phyloP scores from a whole-genome alignment of 306 rosid genomes.

The Sindora glabra region DNA sequence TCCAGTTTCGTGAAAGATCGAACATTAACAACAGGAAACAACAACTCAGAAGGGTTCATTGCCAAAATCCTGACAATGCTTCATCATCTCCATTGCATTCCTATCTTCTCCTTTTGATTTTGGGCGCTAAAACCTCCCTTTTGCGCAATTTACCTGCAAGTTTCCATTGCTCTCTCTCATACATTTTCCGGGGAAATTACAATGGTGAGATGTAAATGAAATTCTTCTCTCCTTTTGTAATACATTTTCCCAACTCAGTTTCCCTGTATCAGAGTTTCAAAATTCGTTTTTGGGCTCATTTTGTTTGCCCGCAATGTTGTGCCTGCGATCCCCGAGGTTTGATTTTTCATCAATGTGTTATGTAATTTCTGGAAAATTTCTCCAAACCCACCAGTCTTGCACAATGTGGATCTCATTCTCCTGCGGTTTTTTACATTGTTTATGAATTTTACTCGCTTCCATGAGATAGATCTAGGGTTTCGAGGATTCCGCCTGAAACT shows the following conservation, averaged over 20 bases:
- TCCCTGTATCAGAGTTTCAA: background rate
- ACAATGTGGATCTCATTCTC: conserved; percentile 20
- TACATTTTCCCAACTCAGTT: background rate
- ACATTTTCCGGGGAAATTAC: conserved; percentile 20
- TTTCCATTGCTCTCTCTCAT: background rate
- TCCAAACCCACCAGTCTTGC: conserved; percentile 4
- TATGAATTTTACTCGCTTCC: conserved; percentile 3
- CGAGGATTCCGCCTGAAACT: conserved; percentile 15
- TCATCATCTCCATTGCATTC: conserved; percentile 21
- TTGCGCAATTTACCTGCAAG: background rate
- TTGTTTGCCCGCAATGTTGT: no score
- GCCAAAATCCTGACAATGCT: conserved; percentile 3
- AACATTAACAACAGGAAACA: conserved; percentile 14
- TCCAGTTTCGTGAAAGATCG: conserved; percentile 33
- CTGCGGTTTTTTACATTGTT: conserved; percentile 9
- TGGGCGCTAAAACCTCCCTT: background rate
- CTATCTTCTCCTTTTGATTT: background rate
- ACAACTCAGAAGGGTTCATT: conserved; percentile 18
- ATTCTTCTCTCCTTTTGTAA: background rate
- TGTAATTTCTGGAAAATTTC: conserved; percentile 22
- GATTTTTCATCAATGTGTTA: conserved; percentile 28
- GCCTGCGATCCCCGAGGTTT: conserved; percentile 30
- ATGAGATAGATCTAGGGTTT: conserved; percentile 57
- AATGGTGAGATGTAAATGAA: background rate
- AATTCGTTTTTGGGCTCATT: background rate